These are phyloP conservation scores for Lentinula aciculospora DNA, from an alignment of 768 basidiomycete species.

Conservation along the genomic window DNA sequence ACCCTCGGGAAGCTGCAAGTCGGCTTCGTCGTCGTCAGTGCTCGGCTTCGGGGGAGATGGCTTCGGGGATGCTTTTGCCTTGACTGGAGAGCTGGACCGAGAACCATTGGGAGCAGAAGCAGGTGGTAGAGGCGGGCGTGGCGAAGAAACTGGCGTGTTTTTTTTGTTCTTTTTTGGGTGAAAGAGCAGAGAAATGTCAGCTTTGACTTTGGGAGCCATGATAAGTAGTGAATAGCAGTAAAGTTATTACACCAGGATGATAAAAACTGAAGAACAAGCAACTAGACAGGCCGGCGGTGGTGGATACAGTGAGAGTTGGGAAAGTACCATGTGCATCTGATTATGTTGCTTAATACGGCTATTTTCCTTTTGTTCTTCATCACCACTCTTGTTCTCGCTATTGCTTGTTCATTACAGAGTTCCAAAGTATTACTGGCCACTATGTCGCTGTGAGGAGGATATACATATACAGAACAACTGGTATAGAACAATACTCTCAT, in stretches of 20 bases:
- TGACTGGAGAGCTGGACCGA: slow-evolving; percentile 8
- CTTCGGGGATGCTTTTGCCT: slow-evolving; percentile 28
- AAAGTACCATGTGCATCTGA: neutral
- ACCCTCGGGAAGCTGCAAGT: slow-evolving; percentile 55
- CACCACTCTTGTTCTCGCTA: neutral
- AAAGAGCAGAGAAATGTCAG: slow-evolving; percentile 44
- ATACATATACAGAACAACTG: neutral
- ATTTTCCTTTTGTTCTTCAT: slow-evolving; percentile 1
- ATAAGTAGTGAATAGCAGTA: slow-evolving; percentile 9
- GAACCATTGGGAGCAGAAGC: slow-evolving; percentile 12
- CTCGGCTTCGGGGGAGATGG: slow-evolving; percentile 34
- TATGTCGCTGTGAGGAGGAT: neutral
- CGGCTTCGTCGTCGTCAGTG: slow-evolving; percentile 41
- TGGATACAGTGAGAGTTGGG: neutral
- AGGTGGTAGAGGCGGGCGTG: slow-evolving; percentile 20
- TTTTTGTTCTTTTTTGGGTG: slow-evolving; percentile 60
- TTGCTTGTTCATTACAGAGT: neutral
- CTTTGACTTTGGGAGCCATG: slow-evolving; percentile 37
- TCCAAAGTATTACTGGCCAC: neutral
- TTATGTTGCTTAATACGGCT: neutral
- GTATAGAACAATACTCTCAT: neutral
- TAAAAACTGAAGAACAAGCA: slow-evolving; percentile 10
- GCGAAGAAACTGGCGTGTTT: slow-evolving; percentile 23
- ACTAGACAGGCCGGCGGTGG: neutral
- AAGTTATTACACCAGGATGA: slow-evolving; percentile 8